Percentiles rank a stretch among this genome's conserved stretches.
These are phyloP conservation scores for Elongisporangium undulatum DNA, from an alignment of 352 stramenopile genomes.

Conservation along the genomic window DNA sequence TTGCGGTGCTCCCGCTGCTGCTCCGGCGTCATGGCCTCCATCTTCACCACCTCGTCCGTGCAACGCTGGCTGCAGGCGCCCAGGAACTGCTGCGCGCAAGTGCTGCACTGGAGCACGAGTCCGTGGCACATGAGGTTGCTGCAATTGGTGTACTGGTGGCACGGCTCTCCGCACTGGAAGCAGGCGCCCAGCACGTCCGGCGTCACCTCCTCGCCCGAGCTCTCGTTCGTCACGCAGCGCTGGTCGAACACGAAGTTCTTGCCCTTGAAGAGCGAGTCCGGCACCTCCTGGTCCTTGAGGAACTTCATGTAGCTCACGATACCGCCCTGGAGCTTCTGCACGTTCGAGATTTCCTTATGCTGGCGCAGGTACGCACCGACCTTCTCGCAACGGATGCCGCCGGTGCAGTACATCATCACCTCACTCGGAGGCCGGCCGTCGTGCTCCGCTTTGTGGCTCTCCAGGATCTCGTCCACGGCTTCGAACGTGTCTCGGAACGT, in stretches of 20 bases:
- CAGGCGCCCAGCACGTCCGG: constrained; percentile 55
- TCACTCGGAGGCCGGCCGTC: constrained; percentile 28
- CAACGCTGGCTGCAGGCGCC: constrained; percentile 50
- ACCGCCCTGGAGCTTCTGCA: constrained; percentile 51
- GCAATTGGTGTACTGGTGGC: constrained; percentile 43
- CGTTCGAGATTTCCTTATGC: constrained; percentile 45
- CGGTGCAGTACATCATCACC: constrained; percentile 66
- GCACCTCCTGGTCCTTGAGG: constrained; percentile 28
- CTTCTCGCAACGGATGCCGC: constrained; percentile 63
- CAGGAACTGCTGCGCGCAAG: constrained; percentile 26
- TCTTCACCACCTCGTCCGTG: constrained; percentile 46
- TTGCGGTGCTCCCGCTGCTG: constrained; percentile 59
- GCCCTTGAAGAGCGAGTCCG: constrained; percentile 36
- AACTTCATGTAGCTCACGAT: constrained; percentile 62
- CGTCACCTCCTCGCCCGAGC: constrained; percentile 33
- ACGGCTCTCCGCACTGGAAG: constrained; percentile 54
- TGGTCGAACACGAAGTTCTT: constrained; percentile 83
- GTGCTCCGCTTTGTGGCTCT: constrained; percentile 21
- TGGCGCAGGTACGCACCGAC: constrained; percentile 58
- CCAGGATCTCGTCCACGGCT: constrained; percentile 39
- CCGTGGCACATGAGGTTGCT: constrained; percentile 57
- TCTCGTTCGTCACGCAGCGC: constrained; percentile 30
- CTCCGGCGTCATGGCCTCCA: constrained; percentile 40
- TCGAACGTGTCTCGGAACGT: constrained; percentile 56
- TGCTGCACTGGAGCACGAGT: constrained; percentile 51